These are phyloP conservation scores for Trichoderma brevicompactum DNA, from an alignment of 2,329 filamentous ascomycete species.

Conservation along the genomic window DNA sequence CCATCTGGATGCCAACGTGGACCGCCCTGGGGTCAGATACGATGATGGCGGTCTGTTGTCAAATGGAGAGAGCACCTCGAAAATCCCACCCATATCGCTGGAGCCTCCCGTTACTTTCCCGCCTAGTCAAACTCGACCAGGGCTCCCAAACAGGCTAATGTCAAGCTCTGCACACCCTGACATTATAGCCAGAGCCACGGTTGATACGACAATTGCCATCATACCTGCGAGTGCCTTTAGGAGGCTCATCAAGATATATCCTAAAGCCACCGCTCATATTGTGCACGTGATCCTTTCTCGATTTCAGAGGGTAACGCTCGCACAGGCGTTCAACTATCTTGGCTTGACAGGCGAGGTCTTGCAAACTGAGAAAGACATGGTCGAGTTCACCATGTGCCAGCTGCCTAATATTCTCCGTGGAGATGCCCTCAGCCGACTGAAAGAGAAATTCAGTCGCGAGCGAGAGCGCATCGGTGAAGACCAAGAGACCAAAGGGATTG, in stretches of 20 bases:
- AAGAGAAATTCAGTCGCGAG: constrained; percentile 89
- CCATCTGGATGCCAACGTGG: constrained; percentile 40
- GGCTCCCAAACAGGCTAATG: constrained; percentile 48
- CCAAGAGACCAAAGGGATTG: constrained; percentile 85
- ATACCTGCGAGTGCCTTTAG: constrained; percentile 96
- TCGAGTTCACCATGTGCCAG: constrained; percentile 88
- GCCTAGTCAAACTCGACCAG: constrained; percentile 43
- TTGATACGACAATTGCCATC: constrained; percentile 97
- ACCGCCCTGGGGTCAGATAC: constrained; percentile 29
- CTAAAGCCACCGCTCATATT: constrained; percentile 94
- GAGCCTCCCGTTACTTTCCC: constrained; percentile 51
- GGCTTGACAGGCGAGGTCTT: constrained; percentile 90
- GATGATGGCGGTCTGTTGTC: constrained; percentile 29
- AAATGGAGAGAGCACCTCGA: constrained; percentile 43
- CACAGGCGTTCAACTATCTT: constrained; percentile 92
- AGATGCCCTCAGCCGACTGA: constrained; percentile 78
- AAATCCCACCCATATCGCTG: constrained; percentile 76
- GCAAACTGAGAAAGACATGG: constrained; percentile 91
- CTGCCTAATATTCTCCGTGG: constrained; percentile 89
- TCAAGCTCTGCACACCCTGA: constrained; percentile 90
- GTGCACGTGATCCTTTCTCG: constrained; percentile 96
- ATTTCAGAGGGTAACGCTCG: constrained; percentile 90
- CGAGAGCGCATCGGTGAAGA: constrained; percentile 79
- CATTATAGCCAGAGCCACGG: constrained; percentile 92
- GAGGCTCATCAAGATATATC: constrained; percentile 89